Evolutionary conservation across 176 grass and related monocot genomes (phyloP).

Genomic region (sorghum (Sorghum bicolor)): DNA sequence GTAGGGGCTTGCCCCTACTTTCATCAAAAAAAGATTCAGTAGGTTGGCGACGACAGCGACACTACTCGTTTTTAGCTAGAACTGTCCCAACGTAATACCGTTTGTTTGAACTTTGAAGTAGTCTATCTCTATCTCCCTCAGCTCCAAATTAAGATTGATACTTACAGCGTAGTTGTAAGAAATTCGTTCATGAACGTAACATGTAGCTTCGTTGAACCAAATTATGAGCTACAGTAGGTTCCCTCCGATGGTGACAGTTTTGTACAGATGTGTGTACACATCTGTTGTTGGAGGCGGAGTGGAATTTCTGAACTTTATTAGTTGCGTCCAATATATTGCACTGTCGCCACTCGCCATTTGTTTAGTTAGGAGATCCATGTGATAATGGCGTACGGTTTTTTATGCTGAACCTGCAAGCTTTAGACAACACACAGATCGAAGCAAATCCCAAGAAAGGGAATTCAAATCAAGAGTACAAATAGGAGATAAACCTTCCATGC

Average conservation of each 20-base stretch:
- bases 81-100: neutral
- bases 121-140: neutral
- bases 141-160: neutral
- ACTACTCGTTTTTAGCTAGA: neutral
- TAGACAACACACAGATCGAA: neutral
- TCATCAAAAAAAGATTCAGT: slow-evolving; percentile 27
- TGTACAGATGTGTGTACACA: slow-evolving; percentile 8
- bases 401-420: slow-evolving; percentile 26
- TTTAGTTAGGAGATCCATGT: slow-evolving; percentile 15
- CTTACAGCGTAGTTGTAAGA: neutral
- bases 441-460: slow-evolving; percentile 27
- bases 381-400: slow-evolving; percentile 26
- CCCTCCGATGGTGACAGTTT: slow-evolving; percentile 7
- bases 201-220: neutral
- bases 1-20: neutral
- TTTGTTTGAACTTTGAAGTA: neutral
- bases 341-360: neutral
- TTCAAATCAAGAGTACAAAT: slow-evolving; percentile 30
- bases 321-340: slow-evolving; percentile 8
- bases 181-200: slow-evolving; percentile 19
- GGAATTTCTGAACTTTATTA: slow-evolving; percentile 26
- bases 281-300: slow-evolving; percentile 13
- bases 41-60: slow-evolving; percentile 32
- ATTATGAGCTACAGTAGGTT: slow-evolving; percentile 21
- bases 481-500: slow-evolving; percentile 13